These are phyloP conservation scores for Smittium mucronatum DNA, from an alignment of 371 early-diverging fungal genomes.

Conservation along the genomic window DNA sequence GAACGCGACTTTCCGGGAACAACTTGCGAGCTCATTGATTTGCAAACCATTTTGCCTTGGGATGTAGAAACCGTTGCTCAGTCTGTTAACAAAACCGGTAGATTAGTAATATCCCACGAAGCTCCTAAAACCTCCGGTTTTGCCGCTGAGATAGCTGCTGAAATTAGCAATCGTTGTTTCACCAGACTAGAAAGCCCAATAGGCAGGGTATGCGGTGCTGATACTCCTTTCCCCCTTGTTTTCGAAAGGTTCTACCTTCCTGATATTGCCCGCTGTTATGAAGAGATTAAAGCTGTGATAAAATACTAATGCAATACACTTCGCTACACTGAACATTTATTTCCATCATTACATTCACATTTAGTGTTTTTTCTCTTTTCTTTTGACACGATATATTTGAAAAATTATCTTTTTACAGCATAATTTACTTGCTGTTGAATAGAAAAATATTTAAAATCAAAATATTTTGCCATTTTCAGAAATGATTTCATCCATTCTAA, in stretches of 20 bases:
- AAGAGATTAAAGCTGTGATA: constrained; percentile 69
- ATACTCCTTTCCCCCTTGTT: constrained; percentile 91
- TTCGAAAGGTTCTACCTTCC: constrained; percentile 94
- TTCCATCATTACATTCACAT: too few species aligned
- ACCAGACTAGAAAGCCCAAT: constrained; percentile 73
- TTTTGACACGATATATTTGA: too few species aligned
- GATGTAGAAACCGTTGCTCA: constrained; percentile 83
- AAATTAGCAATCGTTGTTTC: constrained; percentile 79
- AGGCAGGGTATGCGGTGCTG: constrained; percentile 76
- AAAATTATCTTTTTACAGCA: too few species aligned
- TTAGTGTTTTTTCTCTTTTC: too few species aligned
- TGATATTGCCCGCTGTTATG: constrained; percentile 66
- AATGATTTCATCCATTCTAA: not conserved
- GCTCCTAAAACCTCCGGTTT: constrained; percentile 89
- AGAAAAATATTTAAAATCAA: too few species aligned
- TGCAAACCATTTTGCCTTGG: constrained; percentile 86
- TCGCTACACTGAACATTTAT: too few species aligned
- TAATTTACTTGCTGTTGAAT: too few species aligned
- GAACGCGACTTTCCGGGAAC: constrained; percentile 81
- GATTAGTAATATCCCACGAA: constrained; percentile 88
- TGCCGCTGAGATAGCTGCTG: constrained; percentile 88
- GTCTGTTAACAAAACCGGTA: constrained; percentile 92
- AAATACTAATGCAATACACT: too few species aligned
- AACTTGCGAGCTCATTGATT: constrained; percentile 87
- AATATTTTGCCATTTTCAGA: not conserved